These are phyloP conservation scores for Arthroderma sp. DNA, from an alignment of 2,329 filamentous ascomycete genomes.

Conservation along the genomic window DNA sequence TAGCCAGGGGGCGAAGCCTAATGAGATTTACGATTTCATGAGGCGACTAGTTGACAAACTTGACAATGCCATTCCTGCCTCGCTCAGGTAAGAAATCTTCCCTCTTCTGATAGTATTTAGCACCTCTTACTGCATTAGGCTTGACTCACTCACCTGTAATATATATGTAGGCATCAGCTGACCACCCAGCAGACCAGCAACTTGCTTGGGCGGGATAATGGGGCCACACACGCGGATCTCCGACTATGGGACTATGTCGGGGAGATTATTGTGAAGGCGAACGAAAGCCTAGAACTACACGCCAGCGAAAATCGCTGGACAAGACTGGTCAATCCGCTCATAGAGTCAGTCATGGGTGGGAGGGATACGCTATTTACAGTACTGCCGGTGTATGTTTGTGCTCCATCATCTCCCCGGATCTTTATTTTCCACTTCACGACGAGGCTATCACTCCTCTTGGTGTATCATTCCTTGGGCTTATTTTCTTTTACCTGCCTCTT, in stretches of 20 bases:
- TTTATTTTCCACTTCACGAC: too few species aligned
- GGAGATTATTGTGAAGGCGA: neutral
- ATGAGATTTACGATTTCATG: neutral
- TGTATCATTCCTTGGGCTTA: too few species aligned
- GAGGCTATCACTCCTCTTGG: too few species aligned
- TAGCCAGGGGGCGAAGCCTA: neutral
- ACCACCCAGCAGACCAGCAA: neutral
- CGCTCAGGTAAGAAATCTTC: neutral
- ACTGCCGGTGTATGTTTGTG: too few species aligned
- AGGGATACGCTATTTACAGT: neutral
- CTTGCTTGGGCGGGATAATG: neutral
- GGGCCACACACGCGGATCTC: neutral
- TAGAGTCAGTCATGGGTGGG: neutral
- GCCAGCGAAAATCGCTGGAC: neutral
- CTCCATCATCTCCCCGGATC: too few species aligned
- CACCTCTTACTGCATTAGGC: neutral
- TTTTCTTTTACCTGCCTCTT: too few species aligned
- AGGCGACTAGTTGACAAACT: neutral
- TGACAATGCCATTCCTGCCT: neutral
- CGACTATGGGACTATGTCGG: neutral
- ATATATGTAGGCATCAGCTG: neutral
- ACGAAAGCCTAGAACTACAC: neutral
- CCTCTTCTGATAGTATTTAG: neutral
- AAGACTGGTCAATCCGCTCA: neutral
- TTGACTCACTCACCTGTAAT: neutral